Evolutionary conservation across 1,284 basidiomycete genomes (phyloP), one percentile per base, ranked within the genome.

Genomic region (Puccinia horiana): DNA sequence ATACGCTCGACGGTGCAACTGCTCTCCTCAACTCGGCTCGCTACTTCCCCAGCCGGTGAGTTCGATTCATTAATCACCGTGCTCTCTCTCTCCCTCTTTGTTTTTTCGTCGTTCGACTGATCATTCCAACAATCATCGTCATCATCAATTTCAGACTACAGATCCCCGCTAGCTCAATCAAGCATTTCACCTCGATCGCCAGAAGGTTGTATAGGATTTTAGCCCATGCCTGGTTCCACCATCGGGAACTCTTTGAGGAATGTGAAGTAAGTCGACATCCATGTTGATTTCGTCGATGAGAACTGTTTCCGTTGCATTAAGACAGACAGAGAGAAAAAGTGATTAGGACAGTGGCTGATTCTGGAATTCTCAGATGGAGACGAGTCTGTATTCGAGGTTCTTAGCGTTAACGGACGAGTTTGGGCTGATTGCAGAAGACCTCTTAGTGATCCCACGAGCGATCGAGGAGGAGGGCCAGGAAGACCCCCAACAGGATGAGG

Each of bases 131-230:
- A 26, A 6, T 35, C 9, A 32, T 35, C 29, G 16, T 18, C 16
- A 65, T 65, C 35, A 16, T 8, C 5, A 40, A 20, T 40, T 75
- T 11, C 85, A 93, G 94, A 26, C 89, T 96, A 16, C 91, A 91
- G 83, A 93, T 96, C 56, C 94, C 94, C 0, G 88, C 89, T 44
- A 90, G 92, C 1, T 96, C 94, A 0, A 89, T 93, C 81, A 91
- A 94, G 29, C 94, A 97, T 87, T 96, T 98, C 87, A 91, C 92
- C 58, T 93, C 93, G 20, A 91, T 96, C 29, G 93, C 94, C 4
- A 90, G 95, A 0, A 91, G 96, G 14, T 91, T 98, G 2, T 95
- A 95, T 8, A 91, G 96, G 70, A 95, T 98, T 85, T 98, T 99
- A 86, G 94, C 94, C 0, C 96, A 99, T 87, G 94, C 84, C 18